Evolutionary conservation across 805 yeast genomes (phyloP).

Genomic region (Candida insectorum): DNA sequence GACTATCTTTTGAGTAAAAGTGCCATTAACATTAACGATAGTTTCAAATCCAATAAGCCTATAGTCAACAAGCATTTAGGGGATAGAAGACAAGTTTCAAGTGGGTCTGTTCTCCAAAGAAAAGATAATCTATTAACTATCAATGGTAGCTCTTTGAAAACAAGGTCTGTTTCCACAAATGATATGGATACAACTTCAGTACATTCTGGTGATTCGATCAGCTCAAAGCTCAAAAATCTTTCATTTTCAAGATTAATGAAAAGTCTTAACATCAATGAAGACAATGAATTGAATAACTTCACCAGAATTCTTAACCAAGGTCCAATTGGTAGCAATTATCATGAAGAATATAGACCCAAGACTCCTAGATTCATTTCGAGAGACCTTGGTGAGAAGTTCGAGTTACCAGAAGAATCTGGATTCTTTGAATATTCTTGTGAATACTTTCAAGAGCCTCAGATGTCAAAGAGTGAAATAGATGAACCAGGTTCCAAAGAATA

Average conservation of each 20-base stretch:
- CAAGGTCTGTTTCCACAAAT: conserved; percentile 27
- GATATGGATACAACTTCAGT: conserved; percentile 11
- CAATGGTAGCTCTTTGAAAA: conserved; percentile 23
- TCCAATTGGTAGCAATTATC: conserved; percentile 34
- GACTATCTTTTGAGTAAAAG: conserved; percentile 54
- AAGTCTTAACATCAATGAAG: conserved; percentile 38
- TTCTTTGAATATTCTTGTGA: conserved; percentile 79
- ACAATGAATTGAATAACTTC: conserved; percentile 35
- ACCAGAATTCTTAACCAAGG: conserved; percentile 35
- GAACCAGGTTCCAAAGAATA: conserved; percentile 91
- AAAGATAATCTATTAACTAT: conserved; percentile 24
- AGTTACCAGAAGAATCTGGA: conserved; percentile 54
- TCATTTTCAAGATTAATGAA: conserved; percentile 34
- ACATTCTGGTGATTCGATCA: conserved; percentile 27
- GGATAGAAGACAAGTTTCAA: conserved; percentile 11
- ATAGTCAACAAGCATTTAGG: conserved; percentile 29
- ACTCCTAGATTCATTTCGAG: conserved; percentile 52
- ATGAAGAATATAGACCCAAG: conserved; percentile 48
- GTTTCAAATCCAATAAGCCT: conserved; percentile 39
- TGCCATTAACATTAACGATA: conserved; percentile 35
- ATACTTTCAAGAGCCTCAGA: conserved; percentile 94
- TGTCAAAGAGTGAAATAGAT: conserved; percentile 78
- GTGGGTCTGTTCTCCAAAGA: conserved; percentile 15
- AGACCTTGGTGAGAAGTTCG: conserved; percentile 15
- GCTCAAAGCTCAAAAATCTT: conserved; percentile 30